Conservation (phyloP, 176 grass and related monocot species). For the Zea luxurians region DNA sequence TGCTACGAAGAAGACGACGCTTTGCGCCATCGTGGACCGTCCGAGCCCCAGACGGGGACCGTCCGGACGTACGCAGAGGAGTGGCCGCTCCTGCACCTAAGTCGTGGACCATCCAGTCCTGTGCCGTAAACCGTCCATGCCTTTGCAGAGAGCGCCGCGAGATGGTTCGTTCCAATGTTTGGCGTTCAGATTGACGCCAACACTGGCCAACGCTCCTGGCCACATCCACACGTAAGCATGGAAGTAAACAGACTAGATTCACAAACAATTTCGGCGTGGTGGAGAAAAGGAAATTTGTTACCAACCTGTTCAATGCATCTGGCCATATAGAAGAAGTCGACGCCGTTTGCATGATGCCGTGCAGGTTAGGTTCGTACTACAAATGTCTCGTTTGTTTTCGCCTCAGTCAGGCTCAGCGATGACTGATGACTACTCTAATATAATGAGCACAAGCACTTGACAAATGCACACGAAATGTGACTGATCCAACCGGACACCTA, state of each 20-base stretch:
- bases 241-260: background rate
- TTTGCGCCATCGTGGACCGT: too few relatives aligned
- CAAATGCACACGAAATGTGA: conserved; percentile 3
- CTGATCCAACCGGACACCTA: background rate
- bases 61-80: too few relatives aligned
- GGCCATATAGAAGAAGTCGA: background rate
- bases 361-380: background rate
- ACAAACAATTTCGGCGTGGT: background rate
- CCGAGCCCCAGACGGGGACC: too few relatives aligned
- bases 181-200: too few relatives aligned
- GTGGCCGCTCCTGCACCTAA: too few relatives aligned
- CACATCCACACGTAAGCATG: too few relatives aligned
- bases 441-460: background rate
- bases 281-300: background rate
- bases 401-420: background rate
- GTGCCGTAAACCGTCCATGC: too few relatives aligned
- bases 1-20: too few relatives aligned
- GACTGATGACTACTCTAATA: background rate
- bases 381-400: background rate
- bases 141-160: too few relatives aligned
- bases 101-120: too few relatives aligned
- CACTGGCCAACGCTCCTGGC: too few relatives aligned
- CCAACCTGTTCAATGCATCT: background rate
- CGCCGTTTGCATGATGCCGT: background rate
- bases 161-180: too few relatives aligned